Base-by-base conservation (phyloP, 2,329 filamentous ascomycete genomes). In the Claviceps sp. region DNA sequence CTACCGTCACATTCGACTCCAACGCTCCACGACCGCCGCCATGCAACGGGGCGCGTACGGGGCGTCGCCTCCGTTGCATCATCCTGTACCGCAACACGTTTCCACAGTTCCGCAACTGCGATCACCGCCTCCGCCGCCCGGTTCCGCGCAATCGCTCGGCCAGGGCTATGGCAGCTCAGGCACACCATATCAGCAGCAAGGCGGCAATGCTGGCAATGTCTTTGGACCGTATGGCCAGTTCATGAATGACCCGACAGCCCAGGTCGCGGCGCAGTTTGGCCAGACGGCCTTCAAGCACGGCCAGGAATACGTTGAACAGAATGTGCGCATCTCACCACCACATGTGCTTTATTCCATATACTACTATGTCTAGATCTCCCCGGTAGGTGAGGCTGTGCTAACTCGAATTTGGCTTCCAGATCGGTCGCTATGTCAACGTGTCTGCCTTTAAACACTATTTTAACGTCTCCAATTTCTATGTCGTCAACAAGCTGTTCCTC, bases 391-490 rank as follows among this genome's bases (percentile, higher is more conserved):
- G 9, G 29, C 29, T 47, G 8, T 29, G 56, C 53, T 61, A 56
- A 58, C 58, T 45, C 2, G 20, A n/a, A 2, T 29, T 29, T 16
- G 26, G 9, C 14, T 43, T 43, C 51, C 16, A 78, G 75, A 70
- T 79, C 57, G 77, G 78, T 58, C 76, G 77, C 68, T 96, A 91
- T 71, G 83, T 98, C 69, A 95, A 90, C 63, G 86, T 97, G 60
- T 85, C 86, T 14, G 88, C 88, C 17, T 78, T 98, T 45, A 98
- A 98, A 70, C 93, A 96, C 71, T 98, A 97, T 77, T 98, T 98
- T 75, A 96, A 97, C 71, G 93, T 98, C 57, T 94, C 90, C 59
- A 98, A 98, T 75, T 86, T 81, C 54, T 98, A 98, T 70, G 93
- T 98, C 64, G 76, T 94, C 64, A 88, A 85, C 71, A 98, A 98